Base-by-base conservation (phyloP, 1,284 basidiomycete species). In the Ceratobasidium sp. region DNA sequence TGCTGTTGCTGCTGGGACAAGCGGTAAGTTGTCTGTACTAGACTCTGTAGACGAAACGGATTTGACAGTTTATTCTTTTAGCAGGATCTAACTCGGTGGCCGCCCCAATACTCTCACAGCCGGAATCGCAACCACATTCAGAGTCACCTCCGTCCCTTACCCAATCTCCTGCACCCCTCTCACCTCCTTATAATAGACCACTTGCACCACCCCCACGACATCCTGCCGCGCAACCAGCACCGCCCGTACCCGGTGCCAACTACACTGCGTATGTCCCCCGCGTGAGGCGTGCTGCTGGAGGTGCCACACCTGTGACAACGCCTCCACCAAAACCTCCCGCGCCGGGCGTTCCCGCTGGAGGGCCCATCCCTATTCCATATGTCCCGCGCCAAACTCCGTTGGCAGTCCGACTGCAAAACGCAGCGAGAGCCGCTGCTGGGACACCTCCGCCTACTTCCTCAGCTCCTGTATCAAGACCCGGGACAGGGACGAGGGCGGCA, bases 181-280 rank as follows among this genome's bases (percentile, higher is more conserved):
- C 78, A 18, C 78, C 77, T 10, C 52, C 38, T 60, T 54, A 57
- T 18, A 74, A 80, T 3, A 73, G 60, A 3, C 81, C 85, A 6
- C 77, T 82, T 52, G 86, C 83, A 77, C 85, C 82, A 20, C 84
- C 82, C 68, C 82, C 71, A 73, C 83, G 79, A 81, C 85, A 79
- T 81, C 85, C 70, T 79, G 84, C 89, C 1, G 83, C 84, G 84
- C 90, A 81, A 44, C 79, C 81, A 44, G 66, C 81, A 1, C 66
- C 78, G 3, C 77, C 79, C 3, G 75, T 78, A 14, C 54, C 80
- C 35, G 91, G 93, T 81, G 93, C 92, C 14, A 93, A 92, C 0
- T 95, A 95, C 82, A 93, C 93, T 0, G 92, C 93, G 0, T 95
- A 95, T 82, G 90, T 94, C 35, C 92, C 94, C 0, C 88, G 90